Evolutionary conservation across 768 basidiomycete species (phyloP), one percentile per base, ranked within the genome.

Genomic region (Coprinopsis marcescibilis): DNA sequence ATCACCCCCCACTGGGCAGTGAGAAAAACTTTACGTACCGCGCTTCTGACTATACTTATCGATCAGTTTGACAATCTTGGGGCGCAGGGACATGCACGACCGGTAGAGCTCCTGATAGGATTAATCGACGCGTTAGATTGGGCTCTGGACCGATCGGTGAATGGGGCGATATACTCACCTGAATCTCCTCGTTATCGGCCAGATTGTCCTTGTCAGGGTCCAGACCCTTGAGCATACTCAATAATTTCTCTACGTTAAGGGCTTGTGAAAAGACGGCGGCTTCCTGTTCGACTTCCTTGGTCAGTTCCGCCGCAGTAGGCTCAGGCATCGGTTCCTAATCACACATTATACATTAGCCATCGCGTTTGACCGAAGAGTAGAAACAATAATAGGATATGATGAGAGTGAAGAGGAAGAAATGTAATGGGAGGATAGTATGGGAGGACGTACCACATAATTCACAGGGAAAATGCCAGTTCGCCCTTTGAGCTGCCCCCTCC

Each of bases 11-110:
- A 45, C 78, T 74, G 26, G 26, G 40, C 52, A 8, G 13, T 23
- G 33, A 40, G 6, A 26, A 30, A 14, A 47, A 4, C 42, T 42
- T 27, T 30, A 45, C 50, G 23, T 49, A 73, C 76, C 76, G 66
- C 92, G 75, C 69, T 97, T 96, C 70, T 95, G 92, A 56, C 86
- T 92, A 60, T 97, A 97, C 69, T 93, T 96, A 62, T 96, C 92
- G 52, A 97, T 96, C 45, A 98, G 66, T 59, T 93, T 92, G 51
- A 96, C 93, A 52, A 98, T 95, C 73, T 92, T 94, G 5, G 93
- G 93, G 36, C 94, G 76, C 32, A 96, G 65, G 3, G 83, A 76
- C 83, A 98, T 93, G 57, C 86, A 85, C 19, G 83, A 80, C 34
- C 92, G 80, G 65, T 98, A 97, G 42, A 97, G 62, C 62, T 96